Evolutionary conservation across 2,329 filamentous ascomycete genomes (phyloP).

Genomic region (Coniochaeta pulveracea): DNA sequence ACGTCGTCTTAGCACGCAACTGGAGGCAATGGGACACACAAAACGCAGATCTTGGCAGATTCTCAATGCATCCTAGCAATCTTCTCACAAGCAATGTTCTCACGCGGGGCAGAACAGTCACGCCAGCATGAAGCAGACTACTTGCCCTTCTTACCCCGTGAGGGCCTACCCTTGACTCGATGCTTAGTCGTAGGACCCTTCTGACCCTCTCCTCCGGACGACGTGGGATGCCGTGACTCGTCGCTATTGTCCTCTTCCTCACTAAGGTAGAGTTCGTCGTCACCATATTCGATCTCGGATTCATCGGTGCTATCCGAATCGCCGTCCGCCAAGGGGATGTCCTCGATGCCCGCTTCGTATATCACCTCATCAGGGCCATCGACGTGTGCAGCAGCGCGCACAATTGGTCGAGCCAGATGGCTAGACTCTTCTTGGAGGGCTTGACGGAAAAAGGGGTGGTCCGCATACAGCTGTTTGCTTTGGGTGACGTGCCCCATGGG

Average conservation of each 20-base stretch:
- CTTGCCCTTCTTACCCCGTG: too few species aligned
- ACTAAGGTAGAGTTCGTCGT: constrained; percentile 1
- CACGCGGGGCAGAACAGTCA: too few species aligned
- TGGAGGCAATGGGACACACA: too few species aligned
- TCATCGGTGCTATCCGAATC: background rate
- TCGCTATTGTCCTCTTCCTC: background rate
- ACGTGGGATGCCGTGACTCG: too few species aligned
- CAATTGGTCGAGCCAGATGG: background rate
- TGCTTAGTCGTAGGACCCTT: too few species aligned
- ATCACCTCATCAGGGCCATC: background rate
- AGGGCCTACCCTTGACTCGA: too few species aligned
- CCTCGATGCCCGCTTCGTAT: constrained; percentile 1
- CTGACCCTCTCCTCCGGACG: too few species aligned
- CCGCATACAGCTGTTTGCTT: constrained; percentile 31
- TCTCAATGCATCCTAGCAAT: too few species aligned
- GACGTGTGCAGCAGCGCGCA: background rate
- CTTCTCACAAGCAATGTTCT: too few species aligned
- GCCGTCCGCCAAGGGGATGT: background rate
- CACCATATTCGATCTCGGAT: constrained; percentile 1
- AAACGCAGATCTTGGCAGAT: too few species aligned
- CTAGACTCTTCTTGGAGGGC: constrained; percentile 2
- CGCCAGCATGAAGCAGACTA: too few species aligned
- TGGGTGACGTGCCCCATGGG: constrained; percentile 47
- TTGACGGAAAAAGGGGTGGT: constrained; percentile 39
- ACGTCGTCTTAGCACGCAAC: too few species aligned